Base-by-base conservation (phyloP, 2,329 filamentous ascomycete species). In the Coccinonectria pachysandricola region DNA sequence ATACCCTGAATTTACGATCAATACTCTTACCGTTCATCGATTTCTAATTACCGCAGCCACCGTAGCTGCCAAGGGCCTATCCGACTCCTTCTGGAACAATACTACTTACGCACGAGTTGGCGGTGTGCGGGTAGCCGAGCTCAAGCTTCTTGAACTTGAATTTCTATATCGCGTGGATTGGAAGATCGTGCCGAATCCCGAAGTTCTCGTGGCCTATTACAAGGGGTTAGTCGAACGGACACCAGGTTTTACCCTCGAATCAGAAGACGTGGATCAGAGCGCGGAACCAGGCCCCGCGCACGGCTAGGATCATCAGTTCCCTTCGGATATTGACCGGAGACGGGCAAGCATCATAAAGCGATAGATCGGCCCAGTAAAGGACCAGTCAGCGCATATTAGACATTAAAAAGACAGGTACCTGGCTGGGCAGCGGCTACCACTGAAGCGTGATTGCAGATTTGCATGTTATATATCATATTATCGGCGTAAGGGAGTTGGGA, bases 41-140 rank as follows among this genome's bases (percentile, higher is more conserved):
- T 98, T 96, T 49, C 70, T 98, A 7, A 98, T 98, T 41, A 91
- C 88, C 2, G 86, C 87, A 12, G 88, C 87, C 7, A 95, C 91
- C 0, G 91, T 98, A 4, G 91, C 88, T 6, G 85, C 87, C 30
- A 98, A 98, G 56, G 91, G 91, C 1, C 68, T 98, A 8, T 95
- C 86, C 16, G 91, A 98, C 54, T 86, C 82, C 15, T 98, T 98
- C 53, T 95, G 91, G 86, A 96, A 93, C 36, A 98, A 98, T 56
- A 84, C 84, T 15, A 93, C 88, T 1, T 98, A 98, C 52, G 87
- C 91, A 19, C 71, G 85, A 29, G 87, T 98, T 1, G 91, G 91
- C 5, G 91, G 91, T 36, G 86, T 98, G 25, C 86, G 84, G 40
- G 68, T 95, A 19, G 76, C 80, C 24, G 91, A 98, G 55, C 61